Conservation (phyloP, 2,329 filamentous ascomycete species). For the Alternaria ventricosa region DNA sequence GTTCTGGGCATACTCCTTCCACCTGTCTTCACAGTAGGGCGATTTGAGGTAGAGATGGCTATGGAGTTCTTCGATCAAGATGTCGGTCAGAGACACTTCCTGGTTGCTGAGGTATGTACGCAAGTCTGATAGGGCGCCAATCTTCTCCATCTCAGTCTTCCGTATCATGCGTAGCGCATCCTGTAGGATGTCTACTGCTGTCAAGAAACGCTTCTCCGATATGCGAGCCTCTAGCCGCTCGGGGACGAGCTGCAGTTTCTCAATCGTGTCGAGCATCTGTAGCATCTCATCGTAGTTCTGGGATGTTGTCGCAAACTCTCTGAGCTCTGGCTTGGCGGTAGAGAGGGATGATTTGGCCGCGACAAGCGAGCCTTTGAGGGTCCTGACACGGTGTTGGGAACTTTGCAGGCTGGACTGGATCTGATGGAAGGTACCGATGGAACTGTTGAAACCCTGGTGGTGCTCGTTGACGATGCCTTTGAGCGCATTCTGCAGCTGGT, state of each 20-base stretch:
- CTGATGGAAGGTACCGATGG: constrained; percentile 98
- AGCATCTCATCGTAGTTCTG: constrained; percentile 91
- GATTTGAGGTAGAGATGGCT: constrained; percentile 98
- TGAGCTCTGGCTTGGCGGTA: constrained; percentile 86
- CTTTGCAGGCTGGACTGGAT: constrained; percentile 92
- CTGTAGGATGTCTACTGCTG: constrained; percentile 89
- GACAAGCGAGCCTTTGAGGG: constrained; percentile 81
- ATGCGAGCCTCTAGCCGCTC: constrained; percentile 93
- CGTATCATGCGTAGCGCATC: constrained; percentile 83
- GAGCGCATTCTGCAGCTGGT: constrained; percentile 87
- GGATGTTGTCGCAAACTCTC: constrained; percentile 84
- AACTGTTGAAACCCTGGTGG: constrained; percentile 98
- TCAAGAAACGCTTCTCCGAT: constrained; percentile 93
- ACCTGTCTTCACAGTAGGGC: constrained; percentile 94
- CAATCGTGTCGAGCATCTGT: constrained; percentile 80
- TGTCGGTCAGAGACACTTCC: constrained; percentile 89
- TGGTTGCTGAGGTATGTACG: constrained; percentile 90
- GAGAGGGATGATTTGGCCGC: constrained; percentile 82
- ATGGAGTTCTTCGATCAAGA: constrained; percentile 94
- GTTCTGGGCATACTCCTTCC: constrained; percentile 80
- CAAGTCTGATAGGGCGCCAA: constrained; percentile 86
- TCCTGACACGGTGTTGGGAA: constrained; percentile 84
- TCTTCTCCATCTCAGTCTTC: constrained; percentile 87
- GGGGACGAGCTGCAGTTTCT: constrained; percentile 86
- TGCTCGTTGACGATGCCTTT: constrained; percentile 97